A percentile compares a stretch with the other conserved stretches of the same genome.
Evolutionary conservation across 257 asterid species (phyloP).

Genomic region (Vinca minor): DNA sequence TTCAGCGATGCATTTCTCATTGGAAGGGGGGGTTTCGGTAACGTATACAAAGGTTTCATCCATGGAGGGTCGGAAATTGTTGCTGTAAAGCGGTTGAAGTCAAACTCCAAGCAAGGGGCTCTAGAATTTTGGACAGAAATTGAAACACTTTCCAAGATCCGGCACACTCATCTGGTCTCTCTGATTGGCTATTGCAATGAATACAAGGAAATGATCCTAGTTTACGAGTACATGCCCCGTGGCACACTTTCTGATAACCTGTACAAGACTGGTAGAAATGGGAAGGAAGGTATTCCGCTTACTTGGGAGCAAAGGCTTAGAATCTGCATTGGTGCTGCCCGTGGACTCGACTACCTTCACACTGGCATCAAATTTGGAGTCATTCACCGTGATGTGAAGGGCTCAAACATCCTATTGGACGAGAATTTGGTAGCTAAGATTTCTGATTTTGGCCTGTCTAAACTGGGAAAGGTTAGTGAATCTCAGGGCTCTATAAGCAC

Average conservation of each 20-base stretch:
- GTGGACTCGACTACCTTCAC: not conserved
- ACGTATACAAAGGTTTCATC: conserved; percentile 17
- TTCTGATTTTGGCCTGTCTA: not conserved
- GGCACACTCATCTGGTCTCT: not conserved
- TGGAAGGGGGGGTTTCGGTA: conserved; percentile 19
- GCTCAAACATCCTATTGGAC: conserved; percentile 12
- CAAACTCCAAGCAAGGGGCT: not conserved
- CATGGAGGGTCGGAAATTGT: conserved; percentile 2
- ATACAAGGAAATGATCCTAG: not conserved
- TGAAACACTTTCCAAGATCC: not conserved
- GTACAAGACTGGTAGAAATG: not conserved
- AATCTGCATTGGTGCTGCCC: not conserved
- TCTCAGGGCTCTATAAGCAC: not conserved
- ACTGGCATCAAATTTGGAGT: not conserved
- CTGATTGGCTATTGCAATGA: not conserved
- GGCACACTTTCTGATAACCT: conserved; percentile 9
- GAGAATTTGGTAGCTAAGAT: conserved; percentile 13
- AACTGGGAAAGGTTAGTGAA: not conserved
- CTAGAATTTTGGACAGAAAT: not conserved
- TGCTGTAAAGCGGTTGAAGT: conserved; percentile 12
- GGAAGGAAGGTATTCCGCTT: not conserved
- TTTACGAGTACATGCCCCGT: conserved; percentile 3
- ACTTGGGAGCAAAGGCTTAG: not conserved
- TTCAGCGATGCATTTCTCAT: conserved; percentile 9
- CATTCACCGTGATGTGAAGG: conserved; percentile 15